Evolutionary conservation across 495 filamentous ascomycete genomes (phyloP).

Genomic region (Hypoxylon trugodes): DNA sequence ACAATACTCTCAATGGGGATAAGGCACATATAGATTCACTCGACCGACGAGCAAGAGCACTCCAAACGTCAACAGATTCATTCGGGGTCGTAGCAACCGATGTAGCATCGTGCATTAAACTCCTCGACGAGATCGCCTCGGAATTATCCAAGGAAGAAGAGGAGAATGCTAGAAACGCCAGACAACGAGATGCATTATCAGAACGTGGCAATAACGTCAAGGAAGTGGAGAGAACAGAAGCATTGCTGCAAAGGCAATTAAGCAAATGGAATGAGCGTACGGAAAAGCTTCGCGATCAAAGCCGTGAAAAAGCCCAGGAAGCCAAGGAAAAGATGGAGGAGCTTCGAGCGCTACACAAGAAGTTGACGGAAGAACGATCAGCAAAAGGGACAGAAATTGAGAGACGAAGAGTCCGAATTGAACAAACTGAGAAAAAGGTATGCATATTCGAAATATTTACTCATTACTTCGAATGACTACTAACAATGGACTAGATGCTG

Average conservation of each 20-base stretch:
- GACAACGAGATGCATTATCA: constrained; percentile 84
- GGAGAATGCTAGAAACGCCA: constrained; percentile 76
- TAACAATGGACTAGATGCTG: constrained; percentile 76
- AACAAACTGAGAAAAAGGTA: constrained; percentile 99
- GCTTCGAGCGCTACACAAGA: constrained; percentile 79
- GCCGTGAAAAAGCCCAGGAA: constrained; percentile 77
- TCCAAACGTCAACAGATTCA: constrained; percentile 92
- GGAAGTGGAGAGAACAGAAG: constrained; percentile 89
- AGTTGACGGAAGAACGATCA: constrained; percentile 81
- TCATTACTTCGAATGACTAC: constrained; percentile 16
- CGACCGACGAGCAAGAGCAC: constrained; percentile 82
- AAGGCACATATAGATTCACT: constrained; percentile 85
- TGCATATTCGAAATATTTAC: constrained; percentile 23
- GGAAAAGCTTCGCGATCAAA: constrained; percentile 76
- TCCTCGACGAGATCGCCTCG: constrained; percentile 84
- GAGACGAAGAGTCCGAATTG: constrained; percentile 85
- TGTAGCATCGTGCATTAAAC: constrained; percentile 82
- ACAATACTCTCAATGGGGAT: constrained; percentile 75
- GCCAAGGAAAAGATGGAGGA: constrained; percentile 92
- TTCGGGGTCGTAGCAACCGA: constrained; percentile 85
- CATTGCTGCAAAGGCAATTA: constrained; percentile 82
- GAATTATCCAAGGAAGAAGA: constrained; percentile 93
- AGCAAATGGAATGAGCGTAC: constrained; percentile 85
- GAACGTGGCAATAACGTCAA: constrained; percentile 87
- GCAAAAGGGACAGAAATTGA: constrained; percentile 93